phyloP scores from a whole-genome alignment of 768 basidiomycete genomes.

The Trametes gibbosa region DNA sequence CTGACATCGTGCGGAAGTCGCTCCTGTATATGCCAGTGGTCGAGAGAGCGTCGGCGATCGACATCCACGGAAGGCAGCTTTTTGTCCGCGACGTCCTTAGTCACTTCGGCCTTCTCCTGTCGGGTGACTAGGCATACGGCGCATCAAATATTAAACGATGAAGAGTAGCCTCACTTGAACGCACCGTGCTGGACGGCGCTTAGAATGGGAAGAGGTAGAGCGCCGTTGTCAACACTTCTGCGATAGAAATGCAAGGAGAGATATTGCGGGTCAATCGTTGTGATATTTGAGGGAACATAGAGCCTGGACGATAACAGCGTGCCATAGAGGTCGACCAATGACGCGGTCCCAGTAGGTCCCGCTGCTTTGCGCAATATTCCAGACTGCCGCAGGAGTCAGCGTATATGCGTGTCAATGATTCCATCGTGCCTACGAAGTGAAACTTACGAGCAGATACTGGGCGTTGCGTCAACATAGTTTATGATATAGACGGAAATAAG shows the following conservation, averaged over 20 bases:
- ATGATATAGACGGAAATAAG: no score
- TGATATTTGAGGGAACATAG: constrained; percentile 22
- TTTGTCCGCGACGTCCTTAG: constrained; percentile 7
- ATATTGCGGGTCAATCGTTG: constrained; percentile 20
- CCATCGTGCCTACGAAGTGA: not conserved
- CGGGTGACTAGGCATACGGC: constrained; percentile 7
- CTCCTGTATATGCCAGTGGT: constrained; percentile 1
- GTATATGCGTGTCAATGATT: not conserved
- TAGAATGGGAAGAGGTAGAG: constrained; percentile 25
- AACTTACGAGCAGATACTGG: constrained; percentile 26
- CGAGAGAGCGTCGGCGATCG: constrained; percentile 1
- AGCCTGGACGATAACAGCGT: constrained; percentile 25
- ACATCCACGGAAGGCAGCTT: constrained; percentile 8
- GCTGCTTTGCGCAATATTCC: constrained; percentile 25
- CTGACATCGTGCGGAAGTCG: constrained; percentile 12
- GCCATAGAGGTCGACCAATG: constrained; percentile 28
- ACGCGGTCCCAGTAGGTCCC: constrained; percentile 19
- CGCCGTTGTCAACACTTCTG: constrained; percentile 21
- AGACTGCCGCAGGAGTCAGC: constrained; percentile 6
- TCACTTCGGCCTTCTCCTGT: constrained; percentile 9
- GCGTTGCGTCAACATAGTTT: not conserved
- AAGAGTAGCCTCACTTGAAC: not conserved
- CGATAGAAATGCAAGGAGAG: constrained; percentile 27
- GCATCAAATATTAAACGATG: no score
- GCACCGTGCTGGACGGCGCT: constrained; percentile 28